These are phyloP conservation scores for Closterium sp. DNA, from an alignment of 139 green algal genomes.

Conservation along the genomic window DNA sequence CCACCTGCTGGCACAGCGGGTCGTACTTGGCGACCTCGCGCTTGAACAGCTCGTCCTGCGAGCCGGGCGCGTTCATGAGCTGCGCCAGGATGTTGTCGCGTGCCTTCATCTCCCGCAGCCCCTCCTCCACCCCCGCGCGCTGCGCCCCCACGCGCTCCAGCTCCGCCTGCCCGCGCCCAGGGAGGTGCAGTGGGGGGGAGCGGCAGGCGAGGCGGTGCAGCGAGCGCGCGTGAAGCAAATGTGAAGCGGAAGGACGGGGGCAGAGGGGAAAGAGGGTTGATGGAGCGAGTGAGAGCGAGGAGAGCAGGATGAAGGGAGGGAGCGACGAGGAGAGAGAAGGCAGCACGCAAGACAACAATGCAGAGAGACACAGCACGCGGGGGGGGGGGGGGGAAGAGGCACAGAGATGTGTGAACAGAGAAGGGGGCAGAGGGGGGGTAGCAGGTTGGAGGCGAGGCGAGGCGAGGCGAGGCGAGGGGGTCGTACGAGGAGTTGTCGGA, in stretches of 20 bases:
- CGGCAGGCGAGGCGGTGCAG: neutral
- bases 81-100: constrained; percentile 86
- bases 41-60: constrained; percentile 69
- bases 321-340: constrained; percentile 3
- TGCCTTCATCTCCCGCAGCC: constrained; percentile 73
- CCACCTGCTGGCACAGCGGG: constrained; percentile 55
- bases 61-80: constrained; percentile 67
- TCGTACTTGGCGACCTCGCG: constrained; percentile 87
- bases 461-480: neutral
- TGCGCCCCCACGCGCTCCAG: constrained; percentile 57
- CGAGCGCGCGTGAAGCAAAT: neutral
- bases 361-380: neutral
- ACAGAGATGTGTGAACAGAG: no score
- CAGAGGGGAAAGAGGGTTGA: constrained; percentile 11
- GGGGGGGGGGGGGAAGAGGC: neutral
- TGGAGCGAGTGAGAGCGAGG: constrained; percentile 17
- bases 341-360: neutral
- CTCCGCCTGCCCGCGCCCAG: constrained; percentile 23
- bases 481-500: constrained; percentile 16
- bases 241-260: constrained; percentile 10
- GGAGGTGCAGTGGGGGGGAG: neutral
- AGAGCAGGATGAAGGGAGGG: neutral
- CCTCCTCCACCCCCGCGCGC: constrained; percentile 80
- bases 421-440: no score
- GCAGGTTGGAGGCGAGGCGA: neutral